Evolutionary conservation across 1,284 basidiomycete genomes (phyloP), one percentile per base, ranked within the genome.

Genomic region (Cryptococcus sp.): DNA sequence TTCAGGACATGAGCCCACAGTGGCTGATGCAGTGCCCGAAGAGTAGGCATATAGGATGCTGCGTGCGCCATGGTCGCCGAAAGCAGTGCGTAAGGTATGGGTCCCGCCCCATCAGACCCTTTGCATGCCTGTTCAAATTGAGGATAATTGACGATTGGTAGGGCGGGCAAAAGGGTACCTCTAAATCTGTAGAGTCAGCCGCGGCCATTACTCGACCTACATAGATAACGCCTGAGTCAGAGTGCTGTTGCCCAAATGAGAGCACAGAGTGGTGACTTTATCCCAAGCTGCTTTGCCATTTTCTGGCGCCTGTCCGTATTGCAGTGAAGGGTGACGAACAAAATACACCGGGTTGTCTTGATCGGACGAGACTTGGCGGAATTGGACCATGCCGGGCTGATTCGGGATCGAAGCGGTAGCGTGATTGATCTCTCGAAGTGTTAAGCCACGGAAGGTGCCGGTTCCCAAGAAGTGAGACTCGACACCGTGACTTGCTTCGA

Each of bases 11-110:
- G 54, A n/a, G 53, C 47, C 69, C 64, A 74, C 13, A 66, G 52
- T 23, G 55, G 46, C 41, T 60, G 61, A 57, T 68, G 67, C 3
- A 63, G 52, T 0, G 55, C 55, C 2, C 60, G 57, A 3, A 71
- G 42, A 21, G 50, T 57, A 36, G 65, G 55, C 4, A 67, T 49
- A 54, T 67, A 66, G 2, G 49, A 51, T 13, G 61, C 55, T 1
- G 63, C 48, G 37, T 72, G 69, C 0, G 69, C 68, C 16, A 74
- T 48, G 18, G 71, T 66, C 7, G 63, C 68, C 0, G 64, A 53
- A 2, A 69, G 51, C 0, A 73, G 48, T 7, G 64, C 62, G 37
- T 65, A 66, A 0, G 70, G 70, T 4, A 67, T 52, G 7, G 60
- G 57, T 5, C 46, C 55, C 21, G 42, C 23, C n/a, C 46, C 54